phyloP scores from a whole-genome alignment of 2,329 filamentous ascomycete genomes.

The Colletotrichum spinosum region DNA sequence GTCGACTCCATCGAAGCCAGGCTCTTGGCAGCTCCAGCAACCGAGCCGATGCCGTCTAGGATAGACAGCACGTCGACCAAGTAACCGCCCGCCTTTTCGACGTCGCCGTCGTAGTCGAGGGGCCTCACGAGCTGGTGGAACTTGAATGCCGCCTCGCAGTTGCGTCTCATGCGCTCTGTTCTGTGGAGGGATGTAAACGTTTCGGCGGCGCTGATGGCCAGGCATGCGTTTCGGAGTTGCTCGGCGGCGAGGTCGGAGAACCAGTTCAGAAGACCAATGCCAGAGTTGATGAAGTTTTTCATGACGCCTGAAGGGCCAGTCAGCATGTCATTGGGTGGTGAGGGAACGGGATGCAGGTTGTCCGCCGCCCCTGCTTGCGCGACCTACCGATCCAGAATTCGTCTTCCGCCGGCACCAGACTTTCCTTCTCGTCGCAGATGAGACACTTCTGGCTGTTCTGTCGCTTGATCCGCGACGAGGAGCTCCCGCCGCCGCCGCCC shows the following conservation, averaged over 20 bases:
- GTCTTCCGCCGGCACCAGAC: neutral
- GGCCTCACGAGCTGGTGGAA: neutral
- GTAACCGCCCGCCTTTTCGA: constrained; percentile 6
- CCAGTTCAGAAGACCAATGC: too few species aligned
- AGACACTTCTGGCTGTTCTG: constrained; percentile 6
- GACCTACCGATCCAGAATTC: constrained; percentile 13
- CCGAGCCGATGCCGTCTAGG: neutral
- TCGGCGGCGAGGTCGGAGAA: too few species aligned
- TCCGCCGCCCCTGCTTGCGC: neutral
- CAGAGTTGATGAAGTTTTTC: neutral
- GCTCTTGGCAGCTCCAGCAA: neutral
- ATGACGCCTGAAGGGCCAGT: neutral
- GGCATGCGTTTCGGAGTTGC: too few species aligned
- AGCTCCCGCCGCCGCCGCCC: neutral
- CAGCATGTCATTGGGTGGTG: too few species aligned
- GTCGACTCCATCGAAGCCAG: neutral
- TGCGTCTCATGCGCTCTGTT: too few species aligned
- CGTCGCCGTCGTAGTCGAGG: constrained; percentile 8
- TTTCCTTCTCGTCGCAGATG: neutral
- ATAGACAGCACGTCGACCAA: neutral
- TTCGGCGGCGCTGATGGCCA: too few species aligned
- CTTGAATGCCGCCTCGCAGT: neutral
- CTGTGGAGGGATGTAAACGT: too few species aligned
- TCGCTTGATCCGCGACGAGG: neutral
- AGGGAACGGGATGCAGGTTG: too few species aligned